A percentile compares a stretch with the other conserved stretches of the same genome.
phyloP scores from a whole-genome alignment of 257 asterid species.

The Solanum virginianum region DNA sequence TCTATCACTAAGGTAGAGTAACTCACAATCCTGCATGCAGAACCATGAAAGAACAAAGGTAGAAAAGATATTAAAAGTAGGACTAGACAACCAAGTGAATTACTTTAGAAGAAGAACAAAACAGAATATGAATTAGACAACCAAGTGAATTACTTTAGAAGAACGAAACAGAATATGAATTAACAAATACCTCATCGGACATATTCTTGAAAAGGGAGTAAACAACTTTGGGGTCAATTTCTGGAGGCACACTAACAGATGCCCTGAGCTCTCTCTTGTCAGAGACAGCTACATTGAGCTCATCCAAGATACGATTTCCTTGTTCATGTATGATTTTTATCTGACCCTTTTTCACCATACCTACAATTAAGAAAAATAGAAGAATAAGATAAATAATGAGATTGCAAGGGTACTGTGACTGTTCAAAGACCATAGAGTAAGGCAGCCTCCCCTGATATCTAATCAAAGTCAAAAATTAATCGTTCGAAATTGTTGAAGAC shows the following conservation, averaged over 20 bases:
- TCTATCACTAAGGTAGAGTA: conserved; percentile 71
- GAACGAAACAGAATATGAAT: neutral
- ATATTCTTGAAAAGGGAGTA: conserved; percentile 56
- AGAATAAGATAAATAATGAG: neutral
- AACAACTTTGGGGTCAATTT: conserved; percentile 49
- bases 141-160: neutral
- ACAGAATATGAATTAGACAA: neutral
- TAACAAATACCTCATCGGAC: conserved; percentile 55
- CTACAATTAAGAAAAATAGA: conserved; percentile 23
- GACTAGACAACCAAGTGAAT: neutral
- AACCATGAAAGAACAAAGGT: neutral
- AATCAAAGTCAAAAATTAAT: neutral
- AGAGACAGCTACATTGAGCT: conserved; percentile 42
- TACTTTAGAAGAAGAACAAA: neutral
- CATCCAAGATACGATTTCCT: conserved; percentile 25
- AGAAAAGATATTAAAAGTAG: neutral
- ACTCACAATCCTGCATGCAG: conserved; percentile 64
- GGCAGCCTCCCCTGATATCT: neutral
- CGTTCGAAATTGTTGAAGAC: neutral
- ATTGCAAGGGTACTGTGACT: neutral
- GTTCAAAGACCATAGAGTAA: neutral
- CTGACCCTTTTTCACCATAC: conserved; percentile 63
- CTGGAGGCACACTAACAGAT: conserved; percentile 23
- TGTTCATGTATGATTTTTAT: conserved; percentile 56
- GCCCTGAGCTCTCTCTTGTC: conserved; percentile 38